phyloP scores from a whole-genome alignment of 2,329 filamentous ascomycete genomes.

The Ambrosiella xylebori region DNA sequence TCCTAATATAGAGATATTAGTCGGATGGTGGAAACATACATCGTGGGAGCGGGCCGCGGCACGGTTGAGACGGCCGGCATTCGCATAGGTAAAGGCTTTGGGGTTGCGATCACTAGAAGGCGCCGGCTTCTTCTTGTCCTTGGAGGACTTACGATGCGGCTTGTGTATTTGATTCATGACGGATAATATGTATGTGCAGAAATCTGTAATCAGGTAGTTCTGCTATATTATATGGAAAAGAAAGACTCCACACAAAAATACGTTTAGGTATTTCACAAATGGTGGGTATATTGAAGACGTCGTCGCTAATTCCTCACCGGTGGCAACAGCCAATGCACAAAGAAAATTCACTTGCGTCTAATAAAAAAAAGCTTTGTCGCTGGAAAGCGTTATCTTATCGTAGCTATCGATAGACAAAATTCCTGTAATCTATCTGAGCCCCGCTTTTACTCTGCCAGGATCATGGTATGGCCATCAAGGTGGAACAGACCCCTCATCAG shows the following conservation, averaged over 20 bases:
- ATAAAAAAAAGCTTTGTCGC: not conserved
- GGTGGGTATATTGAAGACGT: not conserved
- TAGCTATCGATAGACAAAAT: not conserved
- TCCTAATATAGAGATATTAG: not conserved
- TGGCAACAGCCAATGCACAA: not conserved
- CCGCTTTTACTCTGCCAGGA: not conserved
- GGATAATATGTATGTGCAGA: slow-evolving; percentile 5
- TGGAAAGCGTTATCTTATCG: slow-evolving; percentile 7
- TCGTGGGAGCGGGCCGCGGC: slow-evolving; percentile 57
- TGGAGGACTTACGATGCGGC: slow-evolving; percentile 71
- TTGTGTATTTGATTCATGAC: slow-evolving; percentile 77
- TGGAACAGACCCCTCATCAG: not conserved
- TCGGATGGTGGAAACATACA: slow-evolving; percentile 26
- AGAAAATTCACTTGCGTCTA: not conserved
- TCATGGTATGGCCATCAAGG: not conserved
- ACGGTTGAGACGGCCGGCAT: slow-evolving; percentile 63
- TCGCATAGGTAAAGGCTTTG: slow-evolving; percentile 75
- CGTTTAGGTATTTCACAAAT: not conserved
- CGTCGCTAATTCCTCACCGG: not conserved
- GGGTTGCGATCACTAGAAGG: slow-evolving; percentile 56
- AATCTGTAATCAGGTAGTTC: not conserved
- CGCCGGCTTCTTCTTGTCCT: slow-evolving; percentile 46
- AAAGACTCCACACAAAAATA: not conserved
- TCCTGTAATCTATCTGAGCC: not conserved
- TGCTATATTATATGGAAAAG: not conserved